phyloP scores from a whole-genome alignment of 495 filamentous ascomycete genomes.

The Lasiosphaeria hispida region DNA sequence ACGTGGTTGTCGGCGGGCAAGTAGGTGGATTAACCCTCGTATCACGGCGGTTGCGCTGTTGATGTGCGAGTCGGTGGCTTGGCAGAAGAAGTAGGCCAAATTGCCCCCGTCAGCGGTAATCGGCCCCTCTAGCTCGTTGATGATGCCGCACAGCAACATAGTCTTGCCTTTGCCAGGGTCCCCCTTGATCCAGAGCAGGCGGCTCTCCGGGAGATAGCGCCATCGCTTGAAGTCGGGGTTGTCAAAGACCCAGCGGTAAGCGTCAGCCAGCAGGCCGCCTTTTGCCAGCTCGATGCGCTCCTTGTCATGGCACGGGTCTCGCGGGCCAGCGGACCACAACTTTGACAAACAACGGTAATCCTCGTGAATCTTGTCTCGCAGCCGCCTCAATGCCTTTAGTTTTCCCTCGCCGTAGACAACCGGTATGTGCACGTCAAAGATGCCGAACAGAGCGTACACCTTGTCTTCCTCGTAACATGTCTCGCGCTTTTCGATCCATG shows the following conservation, averaged over 20 bases:
- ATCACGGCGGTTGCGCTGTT: too few relatives aligned
- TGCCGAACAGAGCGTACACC: not conserved
- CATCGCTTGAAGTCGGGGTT: too few relatives aligned
- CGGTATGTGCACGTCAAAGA: not conserved
- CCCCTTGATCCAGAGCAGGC: too few relatives aligned
- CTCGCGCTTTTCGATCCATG: not conserved
- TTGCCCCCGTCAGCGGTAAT: not conserved
- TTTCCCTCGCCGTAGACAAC: slow-evolving; percentile 1
- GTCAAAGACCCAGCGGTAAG: too few relatives aligned
- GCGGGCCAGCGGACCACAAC: not conserved
- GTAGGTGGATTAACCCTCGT: too few relatives aligned
- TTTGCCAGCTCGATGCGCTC: slow-evolving; percentile 34
- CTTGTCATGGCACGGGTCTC: slow-evolving; percentile 10
- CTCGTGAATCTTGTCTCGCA: not conserved
- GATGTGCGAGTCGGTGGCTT: too few relatives aligned
- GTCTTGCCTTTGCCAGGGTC: slow-evolving; percentile 49
- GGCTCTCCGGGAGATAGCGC: too few relatives aligned
- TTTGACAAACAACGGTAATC: not conserved
- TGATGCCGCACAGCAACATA: slow-evolving; percentile 39
- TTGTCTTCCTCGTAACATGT: not conserved
- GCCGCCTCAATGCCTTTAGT: not conserved
- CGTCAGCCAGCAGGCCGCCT: too few relatives aligned
- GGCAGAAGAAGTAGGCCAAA: slow-evolving; percentile 46
- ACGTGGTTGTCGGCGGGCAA: too few relatives aligned
- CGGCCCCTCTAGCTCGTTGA: slow-evolving; percentile 32